Conservation (phyloP, 169 alveolate species). For the Hepatocystis sp. region DNA sequence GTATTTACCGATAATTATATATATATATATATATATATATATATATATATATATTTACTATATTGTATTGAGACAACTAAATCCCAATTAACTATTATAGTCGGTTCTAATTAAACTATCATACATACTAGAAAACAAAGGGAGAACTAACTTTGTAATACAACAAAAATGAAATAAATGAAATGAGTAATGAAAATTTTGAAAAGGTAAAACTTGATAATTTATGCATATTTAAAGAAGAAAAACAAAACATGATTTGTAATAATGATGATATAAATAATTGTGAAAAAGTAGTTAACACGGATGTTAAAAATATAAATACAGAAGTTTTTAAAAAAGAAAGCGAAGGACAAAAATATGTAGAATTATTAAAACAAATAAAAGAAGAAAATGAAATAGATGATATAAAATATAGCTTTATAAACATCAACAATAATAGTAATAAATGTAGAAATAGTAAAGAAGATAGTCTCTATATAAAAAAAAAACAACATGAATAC, state of each 20-base stretch:
- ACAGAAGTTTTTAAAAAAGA: conserved; percentile 20
- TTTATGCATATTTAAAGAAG: not conserved
- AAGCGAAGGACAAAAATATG: conserved; percentile 29
- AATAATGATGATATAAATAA: conserved; percentile 3
- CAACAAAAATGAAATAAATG: not conserved
- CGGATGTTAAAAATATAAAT: not conserved
- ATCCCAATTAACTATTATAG: not conserved
- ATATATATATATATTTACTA: not conserved
- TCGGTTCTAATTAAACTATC: not conserved
- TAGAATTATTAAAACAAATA: conserved; percentile 9
- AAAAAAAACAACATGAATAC: not conserved
- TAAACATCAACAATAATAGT: not conserved
- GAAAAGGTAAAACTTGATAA: not conserved
- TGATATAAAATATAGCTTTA: not conserved
- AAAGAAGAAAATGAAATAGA: conserved; percentile 1
- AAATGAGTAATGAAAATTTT: no score
- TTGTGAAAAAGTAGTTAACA: not conserved
- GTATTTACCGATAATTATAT: not conserved
- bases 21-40: not conserved
- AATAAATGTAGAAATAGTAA: no score
- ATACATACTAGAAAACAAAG: not conserved
- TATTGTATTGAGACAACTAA: not conserved
- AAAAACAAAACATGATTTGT: not conserved
- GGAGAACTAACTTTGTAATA: not conserved
- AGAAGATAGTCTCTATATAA: no score